A percentile compares a stretch with the other conserved stretches of the same genome.
These are phyloP conservation scores for Wickerhamiella bombiphila DNA, from an alignment of 805 yeast genomes.

Conservation along the genomic window DNA sequence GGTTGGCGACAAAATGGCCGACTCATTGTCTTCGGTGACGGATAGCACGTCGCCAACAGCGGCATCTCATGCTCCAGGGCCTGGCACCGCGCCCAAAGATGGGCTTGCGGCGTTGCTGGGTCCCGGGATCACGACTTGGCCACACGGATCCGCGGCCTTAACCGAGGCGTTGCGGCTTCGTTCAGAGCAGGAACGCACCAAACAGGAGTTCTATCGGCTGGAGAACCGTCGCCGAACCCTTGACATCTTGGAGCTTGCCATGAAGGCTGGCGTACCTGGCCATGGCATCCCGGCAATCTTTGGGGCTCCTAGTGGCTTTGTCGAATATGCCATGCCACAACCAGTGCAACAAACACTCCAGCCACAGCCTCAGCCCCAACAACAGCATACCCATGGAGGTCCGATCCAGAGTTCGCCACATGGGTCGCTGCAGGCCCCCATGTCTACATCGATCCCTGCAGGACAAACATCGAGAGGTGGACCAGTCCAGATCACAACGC, in stretches of 20 bases:
- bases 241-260: slow-evolving; percentile 48
- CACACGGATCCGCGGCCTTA: slow-evolving; percentile 42
- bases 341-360: slow-evolving; percentile 14
- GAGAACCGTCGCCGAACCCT: slow-evolving; percentile 48
- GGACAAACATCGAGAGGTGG: not conserved
- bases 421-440: not conserved
- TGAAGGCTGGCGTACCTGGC: slow-evolving; percentile 48
- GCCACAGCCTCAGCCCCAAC: slow-evolving; percentile 7
- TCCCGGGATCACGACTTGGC: slow-evolving; percentile 36
- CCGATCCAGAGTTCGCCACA: slow-evolving; percentile 12
- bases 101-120: slow-evolving; percentile 32
- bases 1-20: too few species aligned
- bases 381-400: slow-evolving; percentile 6
- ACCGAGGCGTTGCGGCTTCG: slow-evolving; percentile 43
- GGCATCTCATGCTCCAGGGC: too few species aligned
- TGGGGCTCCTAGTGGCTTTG: too few species aligned
- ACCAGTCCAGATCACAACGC: not conserved
- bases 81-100: too few species aligned
- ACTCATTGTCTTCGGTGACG: slow-evolving; percentile 93
- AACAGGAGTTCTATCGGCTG: slow-evolving; percentile 58
- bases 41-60: slow-evolving; percentile 94
- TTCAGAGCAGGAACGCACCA: slow-evolving; percentile 65
- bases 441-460: slow-evolving; percentile 1
- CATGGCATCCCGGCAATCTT: slow-evolving; percentile 48
- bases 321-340: slow-evolving; percentile 12